Evolutionary conservation across 371 early-diverging fungal species (phyloP), one percentile per base, ranked within the genome.

Genomic region (Zopfochytrium polystomum): DNA sequence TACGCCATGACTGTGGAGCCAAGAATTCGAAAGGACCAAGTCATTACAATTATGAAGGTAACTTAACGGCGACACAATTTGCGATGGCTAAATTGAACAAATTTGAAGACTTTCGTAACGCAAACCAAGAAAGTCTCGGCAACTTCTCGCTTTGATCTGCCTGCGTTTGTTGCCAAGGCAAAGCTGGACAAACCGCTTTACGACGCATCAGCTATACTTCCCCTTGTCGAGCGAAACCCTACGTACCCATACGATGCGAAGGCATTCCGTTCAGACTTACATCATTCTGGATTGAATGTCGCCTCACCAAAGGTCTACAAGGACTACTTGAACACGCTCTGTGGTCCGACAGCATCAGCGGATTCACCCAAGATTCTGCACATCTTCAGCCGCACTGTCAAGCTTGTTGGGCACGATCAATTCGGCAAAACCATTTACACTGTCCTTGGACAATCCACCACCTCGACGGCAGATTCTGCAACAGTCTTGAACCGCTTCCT

Each of bases 91-190:
- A 38, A 7, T 38, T 38, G 18, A 38, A 11, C 18, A 11, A 11
- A 7, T 38, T 38, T 18, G 38, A 38, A 38, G 38, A 38, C 38
- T 18, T 38, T 38, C 18, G 38, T 38, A 11, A 11, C 38, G 18
- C 11, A 38, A 11, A 18, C 18, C 11, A 38, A 51, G 13, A 30
- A 27, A 11, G 51, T 51, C 27, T 23, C 23, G 5, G 9, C 25
- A 11, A 51, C 23, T 11, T 51, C 51, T 11, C 4, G 29, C 7
- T 51, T 51, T 22, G 51, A 51, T 25, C 31, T 51, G 23, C 51
- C 51, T 20, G 51, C 51, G 6, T 51, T 51, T 25, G 51, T 51
- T 30, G 51, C 51, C 22, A 51, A 51, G 22, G 51, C 51, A 11
- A 51, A 51, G 30, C 22, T 51, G 51, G 7, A 7, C 29, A 23